Conservation (phyloP, 768 basidiomycete species). For the Leccinum imitatum region DNA sequence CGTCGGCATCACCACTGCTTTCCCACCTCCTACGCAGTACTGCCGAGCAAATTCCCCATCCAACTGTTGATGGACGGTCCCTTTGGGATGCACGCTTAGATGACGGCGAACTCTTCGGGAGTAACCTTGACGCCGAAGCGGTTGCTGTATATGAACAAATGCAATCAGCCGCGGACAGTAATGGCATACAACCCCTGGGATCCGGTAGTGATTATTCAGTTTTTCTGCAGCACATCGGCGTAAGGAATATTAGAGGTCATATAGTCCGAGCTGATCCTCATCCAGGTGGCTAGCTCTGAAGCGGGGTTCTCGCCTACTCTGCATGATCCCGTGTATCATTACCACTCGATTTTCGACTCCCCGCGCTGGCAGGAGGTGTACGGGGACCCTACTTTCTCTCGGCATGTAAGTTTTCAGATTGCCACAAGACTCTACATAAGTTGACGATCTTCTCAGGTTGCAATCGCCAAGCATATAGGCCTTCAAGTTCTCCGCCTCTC, state of each 20-base stretch:
- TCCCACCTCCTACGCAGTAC: constrained; percentile 68
- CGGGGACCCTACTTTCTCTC: constrained; percentile 72
- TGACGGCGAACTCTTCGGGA: constrained; percentile 36
- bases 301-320: constrained; percentile 34
- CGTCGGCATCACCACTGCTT: constrained; percentile 74
- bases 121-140: no score
- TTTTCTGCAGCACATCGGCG: constrained; percentile 79
- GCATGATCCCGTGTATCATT: constrained; percentile 69
- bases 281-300: constrained; percentile 36
- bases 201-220: constrained; percentile 91
- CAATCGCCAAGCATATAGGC: constrained; percentile 66
- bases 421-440: no score
- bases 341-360: constrained; percentile 73
- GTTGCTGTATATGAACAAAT: no score
- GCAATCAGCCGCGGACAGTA: no score
- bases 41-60: constrained; percentile 73
- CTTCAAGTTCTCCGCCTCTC: constrained; percentile 57
- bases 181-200: constrained; percentile 50
- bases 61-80: constrained; percentile 57
- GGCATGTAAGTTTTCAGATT: constrained; percentile 50
- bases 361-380: constrained; percentile 72
- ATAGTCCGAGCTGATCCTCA: no score
- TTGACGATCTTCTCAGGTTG: constrained; percentile 42
- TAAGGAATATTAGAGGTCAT: constrained; percentile 18
- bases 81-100: constrained; percentile 80